A percentile compares a stretch with the other conserved stretches of the same genome.
phyloP scores from a whole-genome alignment of 805 yeast species.

The Cyberlindnera mycetangii region DNA sequence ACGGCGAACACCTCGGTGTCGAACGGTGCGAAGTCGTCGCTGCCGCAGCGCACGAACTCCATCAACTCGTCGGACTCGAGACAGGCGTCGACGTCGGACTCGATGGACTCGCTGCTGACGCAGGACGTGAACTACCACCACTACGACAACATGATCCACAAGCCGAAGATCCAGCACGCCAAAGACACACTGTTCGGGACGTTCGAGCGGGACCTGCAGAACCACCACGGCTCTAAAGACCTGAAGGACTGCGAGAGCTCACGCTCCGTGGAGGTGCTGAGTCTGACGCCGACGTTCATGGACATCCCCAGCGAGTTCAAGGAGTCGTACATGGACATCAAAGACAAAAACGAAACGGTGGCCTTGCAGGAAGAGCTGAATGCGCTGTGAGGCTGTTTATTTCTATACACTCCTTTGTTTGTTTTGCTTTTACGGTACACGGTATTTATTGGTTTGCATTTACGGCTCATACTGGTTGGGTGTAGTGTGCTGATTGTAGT shows the following conservation, averaged over 20 bases:
- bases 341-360: neutral
- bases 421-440: too few relatives aligned
- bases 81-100: neutral
- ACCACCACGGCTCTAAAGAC: neutral
- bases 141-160: slow-evolving; percentile 21
- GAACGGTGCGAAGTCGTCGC: neutral
- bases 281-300: slow-evolving; percentile 39
- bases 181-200: slow-evolving; percentile 16
- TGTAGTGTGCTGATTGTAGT: too few relatives aligned
- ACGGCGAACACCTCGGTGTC: slow-evolving; percentile 1
- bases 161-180: slow-evolving; percentile 5
- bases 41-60: slow-evolving; percentile 4
- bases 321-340: neutral
- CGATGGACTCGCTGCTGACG: neutral
- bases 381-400: neutral
- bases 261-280: slow-evolving; percentile 34
- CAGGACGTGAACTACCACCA: slow-evolving; percentile 14
- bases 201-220: slow-evolving; percentile 12
- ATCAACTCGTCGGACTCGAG: neutral
- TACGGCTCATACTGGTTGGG: too few relatives aligned
- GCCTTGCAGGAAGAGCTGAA: neutral
- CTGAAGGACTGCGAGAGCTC: neutral
- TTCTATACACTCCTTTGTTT: neutral
- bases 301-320: slow-evolving; percentile 24
- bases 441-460: too few relatives aligned